A percentile compares a stretch with the other conserved stretches of the same genome.
These are phyloP conservation scores for Pholiota molesta DNA, from an alignment of 768 basidiomycete species.

Conservation along the genomic window DNA sequence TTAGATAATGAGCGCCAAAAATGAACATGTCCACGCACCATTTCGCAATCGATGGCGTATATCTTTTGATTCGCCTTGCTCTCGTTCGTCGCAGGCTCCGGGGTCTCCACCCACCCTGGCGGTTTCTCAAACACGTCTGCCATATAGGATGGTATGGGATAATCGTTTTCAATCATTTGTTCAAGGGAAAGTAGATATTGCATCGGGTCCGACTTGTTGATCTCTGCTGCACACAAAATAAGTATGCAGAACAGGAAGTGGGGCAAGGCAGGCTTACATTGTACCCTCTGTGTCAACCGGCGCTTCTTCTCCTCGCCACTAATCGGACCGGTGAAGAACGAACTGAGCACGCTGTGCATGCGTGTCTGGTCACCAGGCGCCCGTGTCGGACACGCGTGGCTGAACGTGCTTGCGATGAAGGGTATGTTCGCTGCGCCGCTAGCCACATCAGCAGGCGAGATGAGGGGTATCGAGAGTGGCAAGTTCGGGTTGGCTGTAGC, in stretches of 20 bases:
- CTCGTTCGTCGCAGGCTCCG: constrained; percentile 37
- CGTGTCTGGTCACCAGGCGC: constrained; percentile 87
- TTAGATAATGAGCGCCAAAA: constrained; percentile 5
- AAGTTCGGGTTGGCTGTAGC: constrained; percentile 57
- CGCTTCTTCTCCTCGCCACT: constrained; percentile 79
- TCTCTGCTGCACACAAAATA: constrained; percentile 49
- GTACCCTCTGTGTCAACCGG: constrained; percentile 45
- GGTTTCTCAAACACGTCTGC: constrained; percentile 68
- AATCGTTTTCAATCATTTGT: constrained; percentile 95
- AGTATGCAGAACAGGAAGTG: background rate
- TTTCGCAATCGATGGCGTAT: constrained; percentile 94
- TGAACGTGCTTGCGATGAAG: constrained; percentile 81
- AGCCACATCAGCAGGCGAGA: constrained; percentile 28
- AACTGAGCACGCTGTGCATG: constrained; percentile 84
- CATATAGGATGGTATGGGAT: constrained; percentile 86
- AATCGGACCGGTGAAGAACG: constrained; percentile 82
- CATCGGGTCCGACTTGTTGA: constrained; percentile 61
- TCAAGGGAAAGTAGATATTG: constrained; percentile 76
- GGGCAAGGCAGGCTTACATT: constrained; percentile 33
- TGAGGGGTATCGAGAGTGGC: constrained; percentile 44
- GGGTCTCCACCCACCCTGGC: constrained; percentile 83
- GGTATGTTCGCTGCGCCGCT: constrained; percentile 44
- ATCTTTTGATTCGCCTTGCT: constrained; percentile 51
- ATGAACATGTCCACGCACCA: constrained; percentile 56
- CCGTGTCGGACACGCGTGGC: constrained; percentile 90